Base-by-base conservation (phyloP, 1,139 yeast genomes). In the Blastobotrys buckinghamii region DNA sequence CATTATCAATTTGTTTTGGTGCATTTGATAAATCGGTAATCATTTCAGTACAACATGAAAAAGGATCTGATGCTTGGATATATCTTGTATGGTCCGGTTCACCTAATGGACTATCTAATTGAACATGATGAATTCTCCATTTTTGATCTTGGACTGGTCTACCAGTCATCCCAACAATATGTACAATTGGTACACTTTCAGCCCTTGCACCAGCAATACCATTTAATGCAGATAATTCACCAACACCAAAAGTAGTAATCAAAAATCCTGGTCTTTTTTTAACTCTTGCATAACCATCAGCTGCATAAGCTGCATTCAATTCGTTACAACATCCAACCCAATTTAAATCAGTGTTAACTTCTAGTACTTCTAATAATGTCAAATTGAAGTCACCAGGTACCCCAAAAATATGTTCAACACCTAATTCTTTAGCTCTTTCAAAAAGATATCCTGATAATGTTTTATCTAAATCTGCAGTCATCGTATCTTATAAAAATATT, bases 301-400 rank as follows among this genome's bases (percentile, higher is more conserved):
- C 83, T 6, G 82, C 73, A 56, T 81, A 81, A 19, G 84, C 84
- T 6, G 77, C 73, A 58, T 76, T 76, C 48, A 76, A 59, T 56
- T 76, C 80, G 46, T 74, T 75, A 42, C 78, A 77, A 50, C 74
- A 64, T 66, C 79, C 64, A 53, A 61, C 60, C 75, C 76, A 57
- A 56, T 67, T 46, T 59, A 72, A 52, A 51, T 67, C 69, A 17
- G 57, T 56, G 38, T 75, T 72, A 36, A 71, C 69, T 57, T 77
- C 76, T 39, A 81, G 63, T 54, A 78, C 76, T 59, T 81, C 85
- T 48, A 81, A 64, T 43, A 84, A 68, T 9, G 82, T 70, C 57
- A 84, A 73, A 67, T 84, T 84, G 76, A 83, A 84, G 64, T 84
- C 92, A 39, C 89, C 84, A 10, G 84, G 78, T 36, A 84, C 84